Conservation (phyloP, 805 yeast genomes). For the Candida insectorum region DNA sequence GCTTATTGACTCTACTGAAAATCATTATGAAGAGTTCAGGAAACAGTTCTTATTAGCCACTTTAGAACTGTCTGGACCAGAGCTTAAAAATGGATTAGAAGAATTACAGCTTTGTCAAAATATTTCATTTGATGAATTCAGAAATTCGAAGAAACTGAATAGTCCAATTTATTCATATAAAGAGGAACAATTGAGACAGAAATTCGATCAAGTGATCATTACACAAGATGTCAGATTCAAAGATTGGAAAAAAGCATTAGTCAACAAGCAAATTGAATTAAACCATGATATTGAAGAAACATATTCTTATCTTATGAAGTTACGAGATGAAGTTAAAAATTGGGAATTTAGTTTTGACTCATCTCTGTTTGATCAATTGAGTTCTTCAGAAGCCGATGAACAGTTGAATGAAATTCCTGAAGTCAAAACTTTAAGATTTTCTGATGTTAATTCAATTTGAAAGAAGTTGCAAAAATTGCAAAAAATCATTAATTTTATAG, state of each 20-base stretch:
- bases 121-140: slow-evolving; percentile 18
- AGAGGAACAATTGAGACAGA: slow-evolving; percentile 41
- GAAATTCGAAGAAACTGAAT: slow-evolving; percentile 15
- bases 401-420: too few relatives aligned
- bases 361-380: too few relatives aligned
- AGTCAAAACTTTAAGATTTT: too few relatives aligned
- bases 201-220: slow-evolving; percentile 32
- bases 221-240: slow-evolving; percentile 55
- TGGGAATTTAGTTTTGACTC: too few relatives aligned
- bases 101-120: slow-evolving; percentile 38
- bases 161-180: slow-evolving; percentile 43
- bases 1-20: slow-evolving; percentile 70
- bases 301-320: slow-evolving; percentile 30
- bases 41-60: background rate
- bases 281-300: slow-evolving; percentile 51
- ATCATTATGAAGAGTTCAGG: slow-evolving; percentile 64
- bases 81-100: slow-evolving; percentile 21
- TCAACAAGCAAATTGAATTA: slow-evolving; percentile 51
- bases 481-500: too few relatives aligned
- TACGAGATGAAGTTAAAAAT: slow-evolving; percentile 28
- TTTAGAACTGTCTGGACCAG: background rate
- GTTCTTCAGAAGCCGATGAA: too few relatives aligned
- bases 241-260: slow-evolving; percentile 58
- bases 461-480: too few relatives aligned
- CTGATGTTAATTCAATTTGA: too few relatives aligned